phyloP scores from a whole-genome alignment of 441 rosid genomes.

The Pelargonium fulgidum region DNA sequence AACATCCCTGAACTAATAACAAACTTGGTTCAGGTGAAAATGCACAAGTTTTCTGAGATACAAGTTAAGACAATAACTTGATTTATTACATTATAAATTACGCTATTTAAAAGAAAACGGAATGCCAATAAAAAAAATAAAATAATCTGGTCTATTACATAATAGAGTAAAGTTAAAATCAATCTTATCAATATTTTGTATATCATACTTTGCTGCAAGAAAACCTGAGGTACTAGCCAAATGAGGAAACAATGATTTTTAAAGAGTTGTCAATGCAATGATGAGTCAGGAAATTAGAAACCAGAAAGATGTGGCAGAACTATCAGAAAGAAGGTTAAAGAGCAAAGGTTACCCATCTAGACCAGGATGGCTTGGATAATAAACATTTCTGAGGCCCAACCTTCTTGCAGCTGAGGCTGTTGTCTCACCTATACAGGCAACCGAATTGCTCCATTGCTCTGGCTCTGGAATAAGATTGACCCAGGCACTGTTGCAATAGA shows the following conservation, averaged over 20 bases:
- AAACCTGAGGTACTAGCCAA: background rate
- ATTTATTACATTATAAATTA: background rate
- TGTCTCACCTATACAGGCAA: conserved; percentile 93
- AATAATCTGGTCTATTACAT: too few species aligned
- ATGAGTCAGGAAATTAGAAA: background rate
- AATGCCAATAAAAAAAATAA: too few species aligned
- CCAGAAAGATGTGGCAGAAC: background rate
- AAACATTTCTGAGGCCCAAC: conserved; percentile 61
- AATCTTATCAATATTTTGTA: background rate
- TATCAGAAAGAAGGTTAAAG: background rate
- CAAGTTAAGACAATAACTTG: background rate
- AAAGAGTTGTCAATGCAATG: background rate
- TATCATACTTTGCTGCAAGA: background rate
- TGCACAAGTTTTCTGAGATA: background rate
- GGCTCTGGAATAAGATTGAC: conserved; percentile 49
- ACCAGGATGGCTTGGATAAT: conserved; percentile 71
- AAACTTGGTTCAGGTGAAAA: too few species aligned
- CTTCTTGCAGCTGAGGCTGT: conserved; percentile 79
- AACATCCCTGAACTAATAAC: background rate
- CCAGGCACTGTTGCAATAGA: conserved; percentile 62
- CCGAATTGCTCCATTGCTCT: conserved; percentile 50
- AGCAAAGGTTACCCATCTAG: conserved; percentile 65
- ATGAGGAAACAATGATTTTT: background rate
- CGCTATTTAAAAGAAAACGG: too few species aligned
- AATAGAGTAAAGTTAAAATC: too few species aligned